These are phyloP conservation scores for Rhodamnia argentea DNA, from an alignment of 345 rosid genomes.

Conservation along the genomic window DNA sequence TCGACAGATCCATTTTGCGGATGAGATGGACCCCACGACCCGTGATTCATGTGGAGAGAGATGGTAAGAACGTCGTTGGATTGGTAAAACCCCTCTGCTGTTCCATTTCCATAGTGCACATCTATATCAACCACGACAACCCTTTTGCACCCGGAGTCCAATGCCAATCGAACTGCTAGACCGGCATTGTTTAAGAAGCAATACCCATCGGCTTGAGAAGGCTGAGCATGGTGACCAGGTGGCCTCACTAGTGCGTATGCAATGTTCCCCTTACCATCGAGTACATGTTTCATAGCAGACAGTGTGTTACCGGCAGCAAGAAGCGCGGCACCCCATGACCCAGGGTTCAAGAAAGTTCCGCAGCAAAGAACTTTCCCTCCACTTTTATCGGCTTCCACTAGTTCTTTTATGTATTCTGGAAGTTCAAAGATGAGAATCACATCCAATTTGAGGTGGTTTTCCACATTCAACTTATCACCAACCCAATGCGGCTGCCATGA, in stretches of 20 bases:
- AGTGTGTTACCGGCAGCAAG: conserved; percentile 81
- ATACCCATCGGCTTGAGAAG: conserved; percentile 81
- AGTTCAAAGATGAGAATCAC: background rate
- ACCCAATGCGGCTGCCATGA: background rate
- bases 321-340: conserved; percentile 68
- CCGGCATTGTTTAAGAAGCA: conserved; percentile 86
- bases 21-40: conserved; percentile 96
- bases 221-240: conserved; percentile 96
- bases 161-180: conserved; percentile 57
- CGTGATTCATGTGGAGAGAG: conserved; percentile 94
- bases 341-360: conserved; percentile 66
- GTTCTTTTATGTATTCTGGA: conserved; percentile 49
- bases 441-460: background rate
- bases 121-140: conserved; percentile 71
- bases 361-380: conserved; percentile 43
- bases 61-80: conserved; percentile 58
- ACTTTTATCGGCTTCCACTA: conserved; percentile 43
- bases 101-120: conserved; percentile 90
- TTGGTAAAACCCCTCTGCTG: conserved; percentile 70
- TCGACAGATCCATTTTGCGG: conserved; percentile 62
- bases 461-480: background rate
- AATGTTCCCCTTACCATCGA: conserved; percentile 45
- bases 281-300: conserved; percentile 68
- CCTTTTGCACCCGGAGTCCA: conserved; percentile 43
- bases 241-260: conserved; percentile 78